Evolutionary conservation across 176 grass and related monocot species (phyloP).

Genomic region (Oryza rufipogon): DNA sequence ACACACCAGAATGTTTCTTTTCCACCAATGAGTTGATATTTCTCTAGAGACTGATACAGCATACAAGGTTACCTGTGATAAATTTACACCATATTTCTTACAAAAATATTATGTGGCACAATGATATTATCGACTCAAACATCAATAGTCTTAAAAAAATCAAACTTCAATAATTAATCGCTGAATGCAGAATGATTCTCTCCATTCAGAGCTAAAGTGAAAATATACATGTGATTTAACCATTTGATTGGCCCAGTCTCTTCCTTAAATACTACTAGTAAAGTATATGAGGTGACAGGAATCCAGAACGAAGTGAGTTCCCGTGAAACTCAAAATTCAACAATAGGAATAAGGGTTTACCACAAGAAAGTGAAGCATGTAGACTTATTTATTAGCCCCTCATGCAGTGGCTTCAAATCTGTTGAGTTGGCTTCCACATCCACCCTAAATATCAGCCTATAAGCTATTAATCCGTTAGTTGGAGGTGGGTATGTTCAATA

Average conservation of each 20-base stretch:
- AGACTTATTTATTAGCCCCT: slow-evolving; percentile 25
- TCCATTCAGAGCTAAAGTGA: not conserved
- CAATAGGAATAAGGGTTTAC: slow-evolving; percentile 29
- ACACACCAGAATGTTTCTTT: slow-evolving; percentile 26
- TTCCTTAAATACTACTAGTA: slow-evolving; percentile 17
- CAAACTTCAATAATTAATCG: not conserved
- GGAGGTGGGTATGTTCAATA: slow-evolving; percentile 30
- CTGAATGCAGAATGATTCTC: not conserved
- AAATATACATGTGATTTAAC: not conserved
- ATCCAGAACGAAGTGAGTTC: not conserved
- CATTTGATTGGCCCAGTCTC: not conserved
- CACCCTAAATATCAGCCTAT: not conserved
- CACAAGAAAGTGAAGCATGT: slow-evolving; percentile 36
- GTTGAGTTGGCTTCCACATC: slow-evolving; percentile 25
- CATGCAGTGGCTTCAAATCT: slow-evolving; percentile 29
- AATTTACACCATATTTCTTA: slow-evolving; percentile 3
- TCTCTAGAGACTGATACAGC: slow-evolving; percentile 23
- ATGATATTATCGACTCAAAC: not conserved
- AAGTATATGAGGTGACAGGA: not conserved
- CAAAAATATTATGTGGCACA: not conserved
- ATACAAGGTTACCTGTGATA: slow-evolving; percentile 24
- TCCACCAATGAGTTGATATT: not conserved
- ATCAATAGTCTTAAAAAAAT: not conserved
- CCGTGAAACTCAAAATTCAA: slow-evolving; percentile 2
- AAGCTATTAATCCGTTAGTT: slow-evolving; percentile 31